Conservation (phyloP, 1,284 basidiomycete genomes). For the Ustilago trichophora region DNA sequence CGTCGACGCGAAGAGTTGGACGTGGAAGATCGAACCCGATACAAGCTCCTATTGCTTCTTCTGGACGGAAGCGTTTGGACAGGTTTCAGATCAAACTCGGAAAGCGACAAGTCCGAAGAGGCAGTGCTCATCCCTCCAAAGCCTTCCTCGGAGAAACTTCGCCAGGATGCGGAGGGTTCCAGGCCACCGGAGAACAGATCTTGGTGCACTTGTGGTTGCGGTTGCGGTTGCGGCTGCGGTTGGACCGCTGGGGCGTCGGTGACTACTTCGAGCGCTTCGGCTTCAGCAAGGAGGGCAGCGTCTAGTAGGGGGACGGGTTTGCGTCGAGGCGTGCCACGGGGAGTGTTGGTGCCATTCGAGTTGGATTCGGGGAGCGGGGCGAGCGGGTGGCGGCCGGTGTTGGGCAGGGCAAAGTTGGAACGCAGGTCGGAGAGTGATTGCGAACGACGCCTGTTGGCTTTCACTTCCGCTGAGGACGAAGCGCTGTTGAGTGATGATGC, state of each 20-base stretch:
- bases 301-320: slow-evolving; percentile 11
- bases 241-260: not conserved
- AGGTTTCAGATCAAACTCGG: slow-evolving; percentile 12
- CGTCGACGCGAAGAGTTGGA: not conserved
- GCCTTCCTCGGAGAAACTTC: slow-evolving; percentile 32
- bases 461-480: not conserved
- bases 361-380: slow-evolving; percentile 5
- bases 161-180: slow-evolving; percentile 31
- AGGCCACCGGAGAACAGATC: slow-evolving; percentile 10
- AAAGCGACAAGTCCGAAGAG: slow-evolving; percentile 15
- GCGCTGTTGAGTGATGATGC: not conserved
- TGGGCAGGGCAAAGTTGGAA: not conserved
- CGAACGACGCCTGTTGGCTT: slow-evolving; percentile 13
- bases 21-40: slow-evolving; percentile 8
- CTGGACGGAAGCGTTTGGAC: slow-evolving; percentile 1
- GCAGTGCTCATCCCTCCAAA: slow-evolving; percentile 31
- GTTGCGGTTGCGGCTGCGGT: no score
- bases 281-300: not conserved
- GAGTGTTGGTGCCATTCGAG: not conserved
- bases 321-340: slow-evolving; percentile 3
- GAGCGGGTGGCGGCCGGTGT: not conserved
- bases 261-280: slow-evolving; percentile 18
- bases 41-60: slow-evolving; percentile 11
- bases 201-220: no score
- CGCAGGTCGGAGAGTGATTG: slow-evolving; percentile 28